phyloP scores from a whole-genome alignment of 2,329 filamentous ascomycete species.

The Alternaria gaisen region DNA sequence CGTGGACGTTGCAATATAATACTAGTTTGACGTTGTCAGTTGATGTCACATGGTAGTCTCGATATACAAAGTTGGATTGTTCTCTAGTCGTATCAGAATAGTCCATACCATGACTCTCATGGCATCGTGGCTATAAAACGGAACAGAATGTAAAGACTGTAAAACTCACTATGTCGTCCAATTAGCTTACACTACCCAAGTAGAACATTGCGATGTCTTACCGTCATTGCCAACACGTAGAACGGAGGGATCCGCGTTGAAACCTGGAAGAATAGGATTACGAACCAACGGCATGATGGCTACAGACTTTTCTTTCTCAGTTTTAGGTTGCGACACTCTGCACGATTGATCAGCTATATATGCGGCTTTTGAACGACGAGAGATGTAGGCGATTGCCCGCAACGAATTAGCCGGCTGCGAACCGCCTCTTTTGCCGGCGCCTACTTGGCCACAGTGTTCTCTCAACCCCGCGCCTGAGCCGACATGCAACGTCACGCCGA shows the following conservation, averaged over 20 bases:
- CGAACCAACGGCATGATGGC: slow-evolving; percentile 45
- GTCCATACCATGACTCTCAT: neutral
- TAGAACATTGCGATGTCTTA: slow-evolving; percentile 8
- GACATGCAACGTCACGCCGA: slow-evolving; percentile 3
- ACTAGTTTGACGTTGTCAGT: slow-evolving; percentile 37
- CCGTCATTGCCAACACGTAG: slow-evolving; percentile 57
- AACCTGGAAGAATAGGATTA: slow-evolving; percentile 66
- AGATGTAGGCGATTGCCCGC: slow-evolving; percentile 1
- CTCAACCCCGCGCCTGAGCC: slow-evolving; percentile 3
- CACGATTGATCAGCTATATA: neutral
- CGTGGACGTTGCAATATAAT: slow-evolving; percentile 68
- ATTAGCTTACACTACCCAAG: slow-evolving; percentile 9
- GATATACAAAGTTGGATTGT: neutral
- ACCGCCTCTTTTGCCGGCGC: slow-evolving; percentile 20
- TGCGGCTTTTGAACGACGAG: neutral
- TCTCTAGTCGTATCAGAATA: neutral
- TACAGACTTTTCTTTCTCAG: neutral
- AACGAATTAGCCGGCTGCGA: slow-evolving; percentile 15
- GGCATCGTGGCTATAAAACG: neutral
- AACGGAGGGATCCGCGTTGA: slow-evolving; percentile 70
- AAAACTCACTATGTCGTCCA: slow-evolving; percentile 4
- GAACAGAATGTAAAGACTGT: neutral
- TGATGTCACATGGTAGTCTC: neutral
- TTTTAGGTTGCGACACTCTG: neutral
- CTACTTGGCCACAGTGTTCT: slow-evolving; percentile 9